Evolutionary conservation across 2,329 filamentous ascomycete genomes (phyloP), one percentile per base, ranked within the genome.

Genomic region (Blastomyces silverae): DNA sequence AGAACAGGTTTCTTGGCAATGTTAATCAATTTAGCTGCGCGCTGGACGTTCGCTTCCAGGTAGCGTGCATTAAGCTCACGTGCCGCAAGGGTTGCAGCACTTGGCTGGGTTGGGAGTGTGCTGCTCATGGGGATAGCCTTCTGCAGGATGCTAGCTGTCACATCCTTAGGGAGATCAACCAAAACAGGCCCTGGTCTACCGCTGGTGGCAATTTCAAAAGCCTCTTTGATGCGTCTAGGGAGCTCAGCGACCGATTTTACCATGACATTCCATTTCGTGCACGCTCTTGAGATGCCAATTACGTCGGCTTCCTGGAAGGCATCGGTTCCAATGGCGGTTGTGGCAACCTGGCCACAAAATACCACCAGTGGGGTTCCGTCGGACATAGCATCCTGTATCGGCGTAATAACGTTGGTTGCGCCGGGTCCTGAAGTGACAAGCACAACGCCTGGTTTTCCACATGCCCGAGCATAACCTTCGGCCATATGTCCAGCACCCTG

Each of bases 231-330:
- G 69, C 93, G 86, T 72, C 90, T 87, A 61, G 94, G 94, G 64
- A 99, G 83, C 79, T 99, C 94, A 61, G 91, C 92, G 64, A 96
- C 87, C 76, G 89, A 93, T 84, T 95, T 97, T 60, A 97, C 91
- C 92, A 97, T 95, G 66, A 96, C 91, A 73, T 97, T 97, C 94
- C 94, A 99, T 82, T 97, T 97, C 71, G 92, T 97, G 83, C 92
- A 97, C 25, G 92, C 88, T 73, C 93, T 86, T 44, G 91, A 96
- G 77, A 99, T 97, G 70, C 93, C 93, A 66, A 97, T 83, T 46
- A 96, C 88, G 74, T 99, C 94, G 66, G 92, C 92, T 79, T 97
- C 94, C 77, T 99, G 94, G 84, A 97, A 97, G 64, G 92, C 91
- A 76, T 97, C 93, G 68, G 90, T 95, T 67, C 94, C 94, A 77